phyloP scores from a whole-genome alignment of 192 early-diverging fungal species.

The Powellomyces hirtus region DNA sequence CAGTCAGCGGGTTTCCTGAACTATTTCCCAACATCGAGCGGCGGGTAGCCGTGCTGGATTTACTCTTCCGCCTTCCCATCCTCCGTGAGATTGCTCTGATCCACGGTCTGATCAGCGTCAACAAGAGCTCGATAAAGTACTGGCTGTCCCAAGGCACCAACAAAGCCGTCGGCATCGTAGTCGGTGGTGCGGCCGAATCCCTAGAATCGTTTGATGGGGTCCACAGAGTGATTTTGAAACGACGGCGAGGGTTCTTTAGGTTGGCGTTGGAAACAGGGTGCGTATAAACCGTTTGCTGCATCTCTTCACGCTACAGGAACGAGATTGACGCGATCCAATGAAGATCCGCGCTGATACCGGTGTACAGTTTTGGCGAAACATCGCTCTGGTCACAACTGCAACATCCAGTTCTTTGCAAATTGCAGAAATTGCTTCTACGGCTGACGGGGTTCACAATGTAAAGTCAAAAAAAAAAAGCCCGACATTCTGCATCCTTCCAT shows the following conservation, averaged over 20 bases:
- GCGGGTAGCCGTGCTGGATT: conserved; percentile 7
- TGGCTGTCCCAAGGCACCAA: conserved; percentile 16
- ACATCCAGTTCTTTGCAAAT: too few species aligned
- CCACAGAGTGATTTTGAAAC: conserved; percentile 30
- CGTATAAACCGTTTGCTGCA: too few species aligned
- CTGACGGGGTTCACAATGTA: too few species aligned
- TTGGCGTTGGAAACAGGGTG: conserved; percentile 75
- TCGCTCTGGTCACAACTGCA: too few species aligned
- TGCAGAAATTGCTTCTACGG: too few species aligned
- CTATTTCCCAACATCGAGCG: conserved; percentile 22
- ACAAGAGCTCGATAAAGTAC: conserved; percentile 12
- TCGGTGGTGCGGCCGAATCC: conserved; percentile 34
- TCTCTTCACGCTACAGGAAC: too few species aligned
- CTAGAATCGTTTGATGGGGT: conserved; percentile 25
- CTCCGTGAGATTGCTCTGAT: conserved; percentile 24
- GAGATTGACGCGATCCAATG: too few species aligned
- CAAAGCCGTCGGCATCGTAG: conserved; percentile 23
- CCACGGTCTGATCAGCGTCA: conserved; percentile 20
- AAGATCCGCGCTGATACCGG: too few species aligned
- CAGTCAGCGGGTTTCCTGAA: conserved; percentile 7
- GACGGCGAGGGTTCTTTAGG: conserved; percentile 65
- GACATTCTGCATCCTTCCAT: too few species aligned
- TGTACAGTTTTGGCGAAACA: too few species aligned
- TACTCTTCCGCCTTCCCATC: conserved; percentile 24
- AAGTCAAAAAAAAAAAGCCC: too few species aligned